phyloP scores from a whole-genome alignment of 495 filamentous ascomycete genomes.

The Xylaria nigripes region DNA sequence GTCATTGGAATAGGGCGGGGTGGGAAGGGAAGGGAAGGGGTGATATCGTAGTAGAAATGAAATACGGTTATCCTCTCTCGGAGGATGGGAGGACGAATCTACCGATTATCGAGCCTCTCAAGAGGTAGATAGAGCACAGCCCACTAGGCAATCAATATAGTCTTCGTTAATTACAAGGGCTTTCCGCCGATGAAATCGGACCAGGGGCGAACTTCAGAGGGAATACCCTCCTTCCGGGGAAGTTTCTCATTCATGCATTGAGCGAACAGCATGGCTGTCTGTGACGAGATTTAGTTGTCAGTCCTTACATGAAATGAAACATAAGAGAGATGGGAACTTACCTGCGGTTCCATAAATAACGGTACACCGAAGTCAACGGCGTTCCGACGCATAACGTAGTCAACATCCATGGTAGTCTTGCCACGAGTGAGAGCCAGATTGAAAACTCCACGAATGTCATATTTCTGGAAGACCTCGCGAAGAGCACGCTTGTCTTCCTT shows the following conservation, averaged over 20 bases:
- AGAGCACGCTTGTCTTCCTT: slow-evolving; percentile 92
- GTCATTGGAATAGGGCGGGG: no score
- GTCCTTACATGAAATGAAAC: slow-evolving; percentile 10
- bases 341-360: slow-evolving; percentile 98
- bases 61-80: no score
- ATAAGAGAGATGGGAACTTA: slow-evolving; percentile 37
- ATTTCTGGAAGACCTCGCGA: slow-evolving; percentile 93
- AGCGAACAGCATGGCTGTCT: slow-evolving; percentile 94
- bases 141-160: no score
- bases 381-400: slow-evolving; percentile 97
- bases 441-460: slow-evolving; percentile 92
- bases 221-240: slow-evolving; percentile 71
- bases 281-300: slow-evolving; percentile 18
- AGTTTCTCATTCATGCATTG: slow-evolving; percentile 95
- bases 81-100: no score
- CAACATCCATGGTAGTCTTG: slow-evolving; percentile 79
- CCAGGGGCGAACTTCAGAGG: slow-evolving; percentile 85
- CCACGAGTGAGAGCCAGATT: slow-evolving; percentile 81
- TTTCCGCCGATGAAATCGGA: slow-evolving; percentile 89
- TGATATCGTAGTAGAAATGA: no score
- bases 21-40: no score
- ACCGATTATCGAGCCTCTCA: no score
- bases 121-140: no score
- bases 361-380: slow-evolving; percentile 97
- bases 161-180: slow-evolving; percentile 68